These are phyloP conservation scores for Neurospora sp. DNA, from an alignment of 495 filamentous ascomycete species.

Conservation along the genomic window DNA sequence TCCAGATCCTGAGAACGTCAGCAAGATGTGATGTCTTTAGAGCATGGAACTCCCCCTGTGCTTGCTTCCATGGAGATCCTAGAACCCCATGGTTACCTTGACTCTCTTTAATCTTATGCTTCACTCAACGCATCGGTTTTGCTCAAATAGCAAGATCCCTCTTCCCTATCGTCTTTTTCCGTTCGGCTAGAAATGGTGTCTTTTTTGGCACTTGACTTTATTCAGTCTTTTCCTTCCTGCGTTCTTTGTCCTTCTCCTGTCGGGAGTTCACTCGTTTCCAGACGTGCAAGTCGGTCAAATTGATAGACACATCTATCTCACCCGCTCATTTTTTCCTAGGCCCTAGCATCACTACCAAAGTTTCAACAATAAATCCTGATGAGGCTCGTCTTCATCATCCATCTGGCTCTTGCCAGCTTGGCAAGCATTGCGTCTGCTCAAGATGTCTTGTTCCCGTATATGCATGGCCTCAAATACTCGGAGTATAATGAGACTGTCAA, in stretches of 20 bases:
- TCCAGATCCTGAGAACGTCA: neutral
- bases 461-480: slow-evolving; percentile 10
- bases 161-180: neutral
- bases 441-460: slow-evolving; percentile 12
- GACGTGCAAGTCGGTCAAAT: neutral
- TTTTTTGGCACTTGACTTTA: neutral
- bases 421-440: slow-evolving; percentile 2
- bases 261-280: slow-evolving; percentile 3
- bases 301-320: neutral
- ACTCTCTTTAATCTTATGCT: slow-evolving; percentile 12
- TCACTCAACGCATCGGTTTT: neutral
- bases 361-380: slow-evolving; percentile 4
- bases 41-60: neutral
- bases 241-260: neutral
- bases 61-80: neutral
- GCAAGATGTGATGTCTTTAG: too few species aligned
- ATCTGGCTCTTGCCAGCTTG: slow-evolving; percentile 15
- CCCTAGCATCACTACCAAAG: neutral
- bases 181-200: neutral
- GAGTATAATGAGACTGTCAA: slow-evolving; percentile 10
- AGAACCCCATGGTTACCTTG: slow-evolving; percentile 13
- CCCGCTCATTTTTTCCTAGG: neutral
- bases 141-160: slow-evolving; percentile 10
- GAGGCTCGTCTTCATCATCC: slow-evolving; percentile 2
- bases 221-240: neutral